Percentiles rank a stretch among this genome's conserved stretches.
phyloP scores from a whole-genome alignment of 2,329 filamentous ascomycete species.

The Aspergillus neoniger region DNA sequence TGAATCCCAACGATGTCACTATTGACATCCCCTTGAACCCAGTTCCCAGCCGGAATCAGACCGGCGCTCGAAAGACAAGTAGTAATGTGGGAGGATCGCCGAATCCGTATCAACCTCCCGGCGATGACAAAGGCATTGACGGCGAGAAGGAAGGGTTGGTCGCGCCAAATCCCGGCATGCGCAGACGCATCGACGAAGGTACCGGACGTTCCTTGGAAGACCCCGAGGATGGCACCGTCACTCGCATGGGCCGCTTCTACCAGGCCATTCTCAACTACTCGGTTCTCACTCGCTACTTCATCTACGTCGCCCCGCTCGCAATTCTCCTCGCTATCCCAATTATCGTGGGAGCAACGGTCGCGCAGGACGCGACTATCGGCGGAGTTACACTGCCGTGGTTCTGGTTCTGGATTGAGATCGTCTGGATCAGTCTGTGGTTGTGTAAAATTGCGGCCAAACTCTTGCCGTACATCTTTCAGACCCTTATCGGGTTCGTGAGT shows the following conservation, averaged over 20 bases:
- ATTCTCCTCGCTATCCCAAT: conserved; percentile 63
- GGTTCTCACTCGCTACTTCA: conserved; percentile 63
- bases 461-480: conserved; percentile 61
- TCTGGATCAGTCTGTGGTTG: conserved; percentile 65
- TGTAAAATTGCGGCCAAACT: conserved; percentile 62
- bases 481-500: conserved; percentile 64
- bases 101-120: conserved; percentile 31
- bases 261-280: conserved; percentile 63
- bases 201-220: conserved; percentile 40
- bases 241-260: conserved; percentile 62
- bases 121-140: conserved; percentile 27
- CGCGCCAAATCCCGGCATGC: conserved; percentile 27
- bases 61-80: conserved; percentile 46
- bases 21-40: conserved; percentile 64
- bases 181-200: conserved; percentile 35
- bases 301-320: conserved; percentile 62
- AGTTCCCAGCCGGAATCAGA: conserved; percentile 53
- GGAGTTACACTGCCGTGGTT: conserved; percentile 61
- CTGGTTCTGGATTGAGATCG: conserved; percentile 66
- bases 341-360: conserved; percentile 59
- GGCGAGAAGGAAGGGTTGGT: conserved; percentile 36
- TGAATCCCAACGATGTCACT: conserved; percentile 55
- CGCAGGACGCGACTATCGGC: conserved; percentile 52
- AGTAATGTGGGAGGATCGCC: conserved; percentile 35
- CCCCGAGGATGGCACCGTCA: conserved; percentile 58